Evolutionary conservation across 768 basidiomycete genomes (phyloP).

Genomic region (Termitomyces heimii): DNA sequence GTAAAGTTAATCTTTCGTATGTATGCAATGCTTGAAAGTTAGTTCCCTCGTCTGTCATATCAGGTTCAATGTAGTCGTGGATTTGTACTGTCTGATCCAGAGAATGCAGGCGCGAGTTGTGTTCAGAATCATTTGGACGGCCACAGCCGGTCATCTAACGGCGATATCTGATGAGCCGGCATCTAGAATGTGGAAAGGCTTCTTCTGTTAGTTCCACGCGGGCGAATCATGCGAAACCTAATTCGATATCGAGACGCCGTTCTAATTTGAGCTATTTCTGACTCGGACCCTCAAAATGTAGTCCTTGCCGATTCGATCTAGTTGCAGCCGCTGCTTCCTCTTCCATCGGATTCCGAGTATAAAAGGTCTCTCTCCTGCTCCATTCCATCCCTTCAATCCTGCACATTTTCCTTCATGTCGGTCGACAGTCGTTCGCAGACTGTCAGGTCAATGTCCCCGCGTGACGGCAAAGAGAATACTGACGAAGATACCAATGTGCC

Average conservation of each 20-base stretch:
- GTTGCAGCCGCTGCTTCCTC: constrained; percentile 2
- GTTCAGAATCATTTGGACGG: not conserved
- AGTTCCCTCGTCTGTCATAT: not conserved
- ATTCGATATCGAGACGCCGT: constrained; percentile 1
- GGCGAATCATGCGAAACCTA: constrained; percentile 2
- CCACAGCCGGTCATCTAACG: constrained; percentile 1
- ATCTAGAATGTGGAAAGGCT: not conserved
- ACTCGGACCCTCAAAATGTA: not conserved
- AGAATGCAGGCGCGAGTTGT: not conserved
- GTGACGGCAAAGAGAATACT: not conserved
- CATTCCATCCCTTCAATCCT: not conserved
- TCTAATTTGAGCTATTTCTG: not conserved
- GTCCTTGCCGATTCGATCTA: not conserved
- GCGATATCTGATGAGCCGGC: not conserved
- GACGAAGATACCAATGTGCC: not conserved
- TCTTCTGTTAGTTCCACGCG: constrained; percentile 6
- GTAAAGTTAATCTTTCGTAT: not conserved
- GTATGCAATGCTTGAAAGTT: not conserved
- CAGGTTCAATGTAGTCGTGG: not conserved
- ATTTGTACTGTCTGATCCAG: not conserved
- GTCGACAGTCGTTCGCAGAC: constrained; percentile 5
- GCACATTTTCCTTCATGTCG: not conserved
- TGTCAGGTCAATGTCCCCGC: not conserved
- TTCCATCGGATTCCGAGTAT: constrained; percentile 1
- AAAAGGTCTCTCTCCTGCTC: not conserved